phyloP scores from a whole-genome alignment of 345 rosid genomes.

The Hirschfeldia incana region DNA sequence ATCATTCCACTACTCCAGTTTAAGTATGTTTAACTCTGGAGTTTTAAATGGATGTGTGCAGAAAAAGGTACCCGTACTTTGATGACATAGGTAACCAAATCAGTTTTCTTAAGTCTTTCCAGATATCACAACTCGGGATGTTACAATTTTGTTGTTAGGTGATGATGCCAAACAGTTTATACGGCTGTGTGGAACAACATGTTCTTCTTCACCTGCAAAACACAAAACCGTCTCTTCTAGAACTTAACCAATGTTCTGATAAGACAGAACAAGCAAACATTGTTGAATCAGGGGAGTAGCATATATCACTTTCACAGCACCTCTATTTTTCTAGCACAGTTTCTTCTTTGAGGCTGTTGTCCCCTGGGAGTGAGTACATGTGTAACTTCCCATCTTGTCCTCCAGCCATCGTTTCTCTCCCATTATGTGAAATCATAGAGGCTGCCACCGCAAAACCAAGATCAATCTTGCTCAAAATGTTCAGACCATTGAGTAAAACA shows the following conservation, averaged over 20 bases:
- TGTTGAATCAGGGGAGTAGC: conserved; percentile 64
- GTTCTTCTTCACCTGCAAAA: conserved; percentile 67
- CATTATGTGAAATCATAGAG: conserved; percentile 61
- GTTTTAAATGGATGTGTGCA: too few relatives aligned
- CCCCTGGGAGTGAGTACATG: conserved; percentile 56
- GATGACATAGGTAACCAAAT: too few relatives aligned
- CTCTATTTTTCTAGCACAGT: conserved; percentile 65
- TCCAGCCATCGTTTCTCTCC: conserved; percentile 67
- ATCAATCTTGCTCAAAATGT: conserved; percentile 47
- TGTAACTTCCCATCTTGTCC: conserved; percentile 72
- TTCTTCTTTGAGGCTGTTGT: conserved; percentile 54
- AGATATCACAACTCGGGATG: too few relatives aligned
- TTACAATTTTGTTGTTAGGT: too few relatives aligned
- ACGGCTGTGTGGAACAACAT: conserved; percentile 38
- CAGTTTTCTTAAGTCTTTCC: too few relatives aligned
- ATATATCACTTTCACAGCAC: conserved; percentile 62
- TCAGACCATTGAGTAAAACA: conserved; percentile 52
- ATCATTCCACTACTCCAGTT: too few relatives aligned
- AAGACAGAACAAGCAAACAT: conserved; percentile 69
- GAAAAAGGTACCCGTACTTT: too few relatives aligned
- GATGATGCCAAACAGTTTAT: too few relatives aligned
- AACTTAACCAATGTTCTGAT: not conserved
- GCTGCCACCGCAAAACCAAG: conserved; percentile 64
- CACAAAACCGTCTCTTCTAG: not conserved
- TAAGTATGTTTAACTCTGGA: too few relatives aligned